Conservation (phyloP, 129 eudicot species). For the Ambrosia artemisiifolia region DNA sequence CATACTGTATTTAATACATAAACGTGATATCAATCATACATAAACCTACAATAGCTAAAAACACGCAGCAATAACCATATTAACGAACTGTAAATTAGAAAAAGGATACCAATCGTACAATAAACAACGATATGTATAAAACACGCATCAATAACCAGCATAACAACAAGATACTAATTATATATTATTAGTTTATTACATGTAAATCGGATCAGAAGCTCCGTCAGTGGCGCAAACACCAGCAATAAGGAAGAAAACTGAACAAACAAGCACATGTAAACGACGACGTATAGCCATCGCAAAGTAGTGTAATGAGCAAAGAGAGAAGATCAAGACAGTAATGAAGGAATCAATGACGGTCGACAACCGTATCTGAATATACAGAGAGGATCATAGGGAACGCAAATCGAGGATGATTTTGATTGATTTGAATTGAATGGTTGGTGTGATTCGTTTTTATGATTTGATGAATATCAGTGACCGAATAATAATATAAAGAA, state of each 20-base stretch:
- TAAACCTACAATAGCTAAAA: too few species aligned
- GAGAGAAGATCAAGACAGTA: not conserved
- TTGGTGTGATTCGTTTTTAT: not conserved
- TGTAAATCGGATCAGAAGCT: conserved; percentile 81
- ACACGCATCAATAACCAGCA: too few species aligned
- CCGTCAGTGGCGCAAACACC: conserved; percentile 61
- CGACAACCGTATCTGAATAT: conserved; percentile 15
- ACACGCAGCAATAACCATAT: too few species aligned
- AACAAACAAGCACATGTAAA: conserved; percentile 36
- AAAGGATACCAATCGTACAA: too few species aligned
- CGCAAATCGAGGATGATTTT: conserved; percentile 26
- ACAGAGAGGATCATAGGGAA: conserved; percentile 24
- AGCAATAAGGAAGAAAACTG: conserved; percentile 32
- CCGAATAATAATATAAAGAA: not conserved
- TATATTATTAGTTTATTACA: conserved; percentile 32
- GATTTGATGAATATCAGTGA: not conserved
- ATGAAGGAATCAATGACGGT: not conserved
- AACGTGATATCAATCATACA: too few species aligned
- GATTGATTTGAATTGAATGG: conserved; percentile 34
- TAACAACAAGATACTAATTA: not conserved
- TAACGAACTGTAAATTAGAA: too few species aligned
- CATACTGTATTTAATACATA: too few species aligned
- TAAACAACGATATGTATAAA: too few species aligned
- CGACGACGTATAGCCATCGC: conserved; percentile 49
- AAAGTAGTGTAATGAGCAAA: too few species aligned